Conservation (phyloP, 495 filamentous ascomycete species). For the Oleoguttula mirabilis region DNA sequence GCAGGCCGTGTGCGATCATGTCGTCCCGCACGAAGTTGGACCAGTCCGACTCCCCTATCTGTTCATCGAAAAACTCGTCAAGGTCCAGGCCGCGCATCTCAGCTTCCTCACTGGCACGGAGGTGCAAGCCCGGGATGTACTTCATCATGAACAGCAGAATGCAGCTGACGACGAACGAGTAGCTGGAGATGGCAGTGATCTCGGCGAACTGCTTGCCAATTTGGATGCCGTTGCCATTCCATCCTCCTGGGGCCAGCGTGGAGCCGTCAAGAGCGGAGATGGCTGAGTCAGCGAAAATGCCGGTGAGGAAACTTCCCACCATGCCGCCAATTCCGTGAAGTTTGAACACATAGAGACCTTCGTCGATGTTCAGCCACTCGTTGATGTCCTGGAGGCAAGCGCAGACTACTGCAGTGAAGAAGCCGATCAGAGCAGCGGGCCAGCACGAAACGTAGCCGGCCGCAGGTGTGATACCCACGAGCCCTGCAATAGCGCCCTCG, state of each 20-base stretch:
- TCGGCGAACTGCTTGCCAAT: slow-evolving; percentile 49
- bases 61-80: slow-evolving; percentile 49
- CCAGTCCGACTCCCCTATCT: slow-evolving; percentile 37
- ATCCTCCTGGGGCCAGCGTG: slow-evolving; percentile 38
- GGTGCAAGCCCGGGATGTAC: slow-evolving; percentile 45
- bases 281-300: slow-evolving; percentile 43
- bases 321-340: slow-evolving; percentile 52
- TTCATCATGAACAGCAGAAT: slow-evolving; percentile 44
- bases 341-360: slow-evolving; percentile 53
- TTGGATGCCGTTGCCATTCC: slow-evolving; percentile 48
- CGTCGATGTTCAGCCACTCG: slow-evolving; percentile 47
- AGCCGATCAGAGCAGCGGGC: slow-evolving; percentile 47
- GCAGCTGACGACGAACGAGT: slow-evolving; percentile 44
- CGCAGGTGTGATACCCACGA: slow-evolving; percentile 54
- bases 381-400: slow-evolving; percentile 41
- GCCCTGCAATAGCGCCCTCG: slow-evolving; percentile 50
- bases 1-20: slow-evolving; percentile 3
- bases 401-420: slow-evolving; percentile 44
- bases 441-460: slow-evolving; percentile 43
- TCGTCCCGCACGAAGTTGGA: slow-evolving; percentile 12
- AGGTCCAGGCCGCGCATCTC: slow-evolving; percentile 47
- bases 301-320: slow-evolving; percentile 49
- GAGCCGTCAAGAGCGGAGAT: slow-evolving; percentile 36
- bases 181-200: slow-evolving; percentile 43
- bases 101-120: slow-evolving; percentile 44